Base-by-base conservation (phyloP, 1,284 basidiomycete species). In the Athelia psychrophila region DNA sequence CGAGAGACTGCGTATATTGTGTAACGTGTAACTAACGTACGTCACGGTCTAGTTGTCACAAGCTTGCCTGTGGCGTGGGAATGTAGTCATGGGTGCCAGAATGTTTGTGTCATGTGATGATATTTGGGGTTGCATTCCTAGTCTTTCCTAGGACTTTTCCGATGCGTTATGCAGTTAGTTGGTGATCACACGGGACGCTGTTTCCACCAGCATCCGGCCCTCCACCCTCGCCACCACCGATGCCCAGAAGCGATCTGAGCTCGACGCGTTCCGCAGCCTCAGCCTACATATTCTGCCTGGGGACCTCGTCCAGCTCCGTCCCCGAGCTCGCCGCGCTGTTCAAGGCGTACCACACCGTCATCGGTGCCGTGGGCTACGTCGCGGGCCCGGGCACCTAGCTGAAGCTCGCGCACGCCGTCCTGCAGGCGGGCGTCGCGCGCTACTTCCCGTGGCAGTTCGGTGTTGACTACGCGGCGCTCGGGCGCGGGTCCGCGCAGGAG, bases 381-480 rank as follows among this genome's bases (percentile, higher is more conserved):
- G 56, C 58, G 4, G 65, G 64, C 20, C 57, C 56, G 4, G 64
- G 66, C 18, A 60, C 60, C 2, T 67, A 69, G 48, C 10, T 64
- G 6, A 60, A 63, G 44, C 49, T 69, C 25, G 58, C 59, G 10
- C 52, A 56, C 30, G 66, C 67, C 1, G 67, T 57, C 2, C 56
- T 70, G 9, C 33, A 54, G 18, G 64, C 68, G 4, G 56, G 54
- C 3, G 58, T 61, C 20, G 16, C 33, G 22, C 58, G 66, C 22
- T 70, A 65, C 54, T 55, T 69, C 22, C 69, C 69, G 1, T 71
- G 69, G 69, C 68, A 71, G 51, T 71, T 69, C 44, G 69, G 69
- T n/a, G 65, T 69, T 3, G 68, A 70, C 47, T 71, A 70, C 55
- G 68, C 68, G 54, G 44, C 56, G 1, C 66, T 71, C 47, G 67